phyloP scores from a whole-genome alignment of 306 rosid species.

The Fagus sylvatica region DNA sequence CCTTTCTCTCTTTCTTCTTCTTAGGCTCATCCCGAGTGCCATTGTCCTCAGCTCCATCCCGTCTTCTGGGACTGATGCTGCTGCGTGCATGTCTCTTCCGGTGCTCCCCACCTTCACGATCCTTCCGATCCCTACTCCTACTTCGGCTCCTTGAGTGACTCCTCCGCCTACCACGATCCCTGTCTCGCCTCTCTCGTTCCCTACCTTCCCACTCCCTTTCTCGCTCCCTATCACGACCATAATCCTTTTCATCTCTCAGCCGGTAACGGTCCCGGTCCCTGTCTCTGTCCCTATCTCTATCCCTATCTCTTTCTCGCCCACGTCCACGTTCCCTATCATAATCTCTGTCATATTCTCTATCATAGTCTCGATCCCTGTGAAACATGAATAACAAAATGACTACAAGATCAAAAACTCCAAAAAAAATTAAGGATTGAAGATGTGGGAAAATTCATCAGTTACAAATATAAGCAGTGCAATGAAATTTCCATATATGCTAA shows the following conservation, averaged over 20 bases:
- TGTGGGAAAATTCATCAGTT: neutral
- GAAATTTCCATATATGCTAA: neutral
- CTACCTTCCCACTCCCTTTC: constrained; percentile 67
- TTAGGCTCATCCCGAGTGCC: constrained; percentile 60
- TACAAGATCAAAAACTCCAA: constrained; percentile 2
- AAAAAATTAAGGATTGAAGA: neutral
- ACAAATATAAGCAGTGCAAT: neutral
- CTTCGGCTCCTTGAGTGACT: constrained; percentile 88
- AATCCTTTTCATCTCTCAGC: constrained; percentile 64
- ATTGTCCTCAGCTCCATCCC: constrained; percentile 64
- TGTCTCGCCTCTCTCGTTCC: constrained; percentile 91
- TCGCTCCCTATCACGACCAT: constrained; percentile 61
- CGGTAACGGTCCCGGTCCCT: constrained; percentile 62
- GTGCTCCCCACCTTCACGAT: constrained; percentile 62
- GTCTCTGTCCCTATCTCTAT: constrained; percentile 41
- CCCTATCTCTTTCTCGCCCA: constrained; percentile 68
- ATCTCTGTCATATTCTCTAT: constrained; percentile 73
- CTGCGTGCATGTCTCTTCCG: constrained; percentile 75
- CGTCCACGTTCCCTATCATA: constrained; percentile 81
- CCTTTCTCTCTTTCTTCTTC: constrained; percentile 64
- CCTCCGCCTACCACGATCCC: constrained; percentile 87
- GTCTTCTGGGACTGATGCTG: constrained; percentile 72
- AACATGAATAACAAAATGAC: constrained; percentile 12
- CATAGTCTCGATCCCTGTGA: constrained; percentile 86
- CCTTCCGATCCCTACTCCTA: constrained; percentile 82